These are phyloP conservation scores for Metschnikowia cubensis DNA, from an alignment of 805 yeast species.

Conservation along the genomic window DNA sequence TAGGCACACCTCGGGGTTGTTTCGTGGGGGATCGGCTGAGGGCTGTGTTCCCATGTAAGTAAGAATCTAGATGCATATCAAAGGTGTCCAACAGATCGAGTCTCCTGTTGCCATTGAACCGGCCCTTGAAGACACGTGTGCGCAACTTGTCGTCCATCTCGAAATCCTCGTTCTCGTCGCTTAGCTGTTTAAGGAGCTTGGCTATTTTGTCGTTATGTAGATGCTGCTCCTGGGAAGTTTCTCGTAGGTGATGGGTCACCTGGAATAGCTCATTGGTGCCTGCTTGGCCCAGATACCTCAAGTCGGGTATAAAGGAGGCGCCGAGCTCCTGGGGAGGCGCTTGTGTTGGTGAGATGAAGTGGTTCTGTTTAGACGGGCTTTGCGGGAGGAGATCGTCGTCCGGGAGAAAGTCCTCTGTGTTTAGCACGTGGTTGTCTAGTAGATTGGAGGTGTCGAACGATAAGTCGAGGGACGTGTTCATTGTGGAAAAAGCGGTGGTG, in stretches of 20 bases:
- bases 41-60: slow-evolving; percentile 12
- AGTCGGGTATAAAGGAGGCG: slow-evolving; percentile 11
- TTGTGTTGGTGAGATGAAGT: background rate
- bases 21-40: slow-evolving; percentile 15
- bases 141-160: slow-evolving; percentile 19
- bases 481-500: slow-evolving; percentile 2
- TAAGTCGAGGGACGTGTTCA: slow-evolving; percentile 16
- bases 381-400: slow-evolving; percentile 6
- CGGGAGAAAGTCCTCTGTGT: slow-evolving; percentile 11
- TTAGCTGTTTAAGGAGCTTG: slow-evolving; percentile 33
- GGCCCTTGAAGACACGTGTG: slow-evolving; percentile 16
- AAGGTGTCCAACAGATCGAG: slow-evolving; percentile 12
- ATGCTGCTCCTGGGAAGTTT: slow-evolving; percentile 12
- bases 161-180: slow-evolving; percentile 23
- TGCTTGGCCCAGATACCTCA: slow-evolving; percentile 12
- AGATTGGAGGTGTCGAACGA: slow-evolving; percentile 17
- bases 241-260: slow-evolving; percentile 24
- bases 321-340: slow-evolving; percentile 10
- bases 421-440: slow-evolving; percentile 16
- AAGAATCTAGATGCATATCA: slow-evolving; percentile 18
- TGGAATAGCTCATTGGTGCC: slow-evolving; percentile 31
- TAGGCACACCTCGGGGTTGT: slow-evolving; percentile 1
- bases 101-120: slow-evolving; percentile 19
- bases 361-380: slow-evolving; percentile 13
- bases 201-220: slow-evolving; percentile 36